A percentile compares a stretch with the other conserved stretches of the same genome.
Evolutionary conservation across 768 basidiomycete genomes (phyloP).

Genomic region (Leccinellum luteum): DNA sequence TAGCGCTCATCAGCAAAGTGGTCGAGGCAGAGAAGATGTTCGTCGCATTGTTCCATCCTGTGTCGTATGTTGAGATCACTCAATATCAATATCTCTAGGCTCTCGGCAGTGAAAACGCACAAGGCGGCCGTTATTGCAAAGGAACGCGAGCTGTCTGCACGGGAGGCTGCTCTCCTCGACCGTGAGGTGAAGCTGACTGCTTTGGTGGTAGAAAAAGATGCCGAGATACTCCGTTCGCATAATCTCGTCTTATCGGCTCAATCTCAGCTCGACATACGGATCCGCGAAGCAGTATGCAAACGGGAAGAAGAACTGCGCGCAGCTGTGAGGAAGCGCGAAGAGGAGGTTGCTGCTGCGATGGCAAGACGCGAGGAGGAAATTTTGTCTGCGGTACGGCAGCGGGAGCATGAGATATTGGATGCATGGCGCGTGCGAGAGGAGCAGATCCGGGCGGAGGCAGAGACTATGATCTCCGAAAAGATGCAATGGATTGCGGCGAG

Average conservation of each 20-base stretch:
- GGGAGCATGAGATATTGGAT: constrained; percentile 61
- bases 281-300: constrained; percentile 55
- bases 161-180: constrained; percentile 54
- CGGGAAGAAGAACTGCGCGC: constrained; percentile 70
- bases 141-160: constrained; percentile 61
- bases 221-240: constrained; percentile 53
- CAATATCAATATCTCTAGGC: constrained; percentile 37
- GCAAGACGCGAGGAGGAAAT: constrained; percentile 68
- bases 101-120: constrained; percentile 63
- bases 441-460: constrained; percentile 50
- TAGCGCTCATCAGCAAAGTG: constrained; percentile 69
- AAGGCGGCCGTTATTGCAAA: constrained; percentile 51
- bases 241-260: constrained; percentile 40
- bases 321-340: constrained; percentile 64
- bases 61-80: background rate
- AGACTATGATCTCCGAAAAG: constrained; percentile 35
- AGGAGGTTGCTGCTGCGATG: constrained; percentile 66
- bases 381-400: constrained; percentile 58
- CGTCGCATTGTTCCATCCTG: constrained; percentile 13
- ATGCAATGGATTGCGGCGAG: constrained; percentile 47
- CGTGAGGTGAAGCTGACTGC: constrained; percentile 51
- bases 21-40: constrained; percentile 79
- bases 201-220: constrained; percentile 54
- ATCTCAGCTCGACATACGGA: constrained; percentile 42
- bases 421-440: constrained; percentile 57